A percentile compares a stretch with the other conserved stretches of the same genome.
Evolutionary conservation across 2,329 filamentous ascomycete species (phyloP).

Genomic region (Ophiostoma australiae): DNA sequence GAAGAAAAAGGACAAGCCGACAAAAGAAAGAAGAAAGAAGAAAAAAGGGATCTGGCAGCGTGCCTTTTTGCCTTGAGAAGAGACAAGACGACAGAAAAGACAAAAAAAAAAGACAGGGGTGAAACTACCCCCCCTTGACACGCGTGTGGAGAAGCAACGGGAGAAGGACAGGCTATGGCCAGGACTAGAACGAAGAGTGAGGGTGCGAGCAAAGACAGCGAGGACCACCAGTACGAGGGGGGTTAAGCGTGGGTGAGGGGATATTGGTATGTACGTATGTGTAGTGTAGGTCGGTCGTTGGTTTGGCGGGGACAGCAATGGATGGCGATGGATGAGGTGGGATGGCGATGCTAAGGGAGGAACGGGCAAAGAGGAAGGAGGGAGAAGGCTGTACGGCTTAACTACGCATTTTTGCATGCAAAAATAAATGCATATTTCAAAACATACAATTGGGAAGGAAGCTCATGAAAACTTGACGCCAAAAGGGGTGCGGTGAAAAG

Average conservation of each 20-base stretch:
- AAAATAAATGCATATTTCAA: not conserved
- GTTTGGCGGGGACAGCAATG: not conserved
- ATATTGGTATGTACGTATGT: not conserved
- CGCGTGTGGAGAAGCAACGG: constrained; percentile 17
- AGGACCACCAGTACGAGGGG: not conserved
- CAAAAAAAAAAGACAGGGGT: constrained; percentile 13
- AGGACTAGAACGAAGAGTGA: constrained; percentile 7
- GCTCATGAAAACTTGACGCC: not conserved
- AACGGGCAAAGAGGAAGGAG: not conserved
- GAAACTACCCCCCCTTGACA: constrained; percentile 14
- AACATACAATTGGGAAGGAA: not conserved
- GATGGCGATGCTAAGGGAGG: not conserved
- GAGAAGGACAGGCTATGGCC: constrained; percentile 15
- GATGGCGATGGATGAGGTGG: not conserved
- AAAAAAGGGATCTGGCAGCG: not conserved
- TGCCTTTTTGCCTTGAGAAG: not conserved
- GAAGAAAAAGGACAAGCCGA: not conserved
- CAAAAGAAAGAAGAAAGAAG: not conserved
- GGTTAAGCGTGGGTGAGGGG: not conserved
- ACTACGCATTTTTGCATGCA: not conserved
- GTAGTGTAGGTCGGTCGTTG: not conserved
- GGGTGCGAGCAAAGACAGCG: not conserved
- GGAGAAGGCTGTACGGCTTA: not conserved
- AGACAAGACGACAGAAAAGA: not conserved
- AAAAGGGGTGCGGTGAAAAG: constrained; percentile 12